Base-by-base conservation (phyloP, 2,329 filamentous ascomycete species). In the Plectosphaerella sp. region DNA sequence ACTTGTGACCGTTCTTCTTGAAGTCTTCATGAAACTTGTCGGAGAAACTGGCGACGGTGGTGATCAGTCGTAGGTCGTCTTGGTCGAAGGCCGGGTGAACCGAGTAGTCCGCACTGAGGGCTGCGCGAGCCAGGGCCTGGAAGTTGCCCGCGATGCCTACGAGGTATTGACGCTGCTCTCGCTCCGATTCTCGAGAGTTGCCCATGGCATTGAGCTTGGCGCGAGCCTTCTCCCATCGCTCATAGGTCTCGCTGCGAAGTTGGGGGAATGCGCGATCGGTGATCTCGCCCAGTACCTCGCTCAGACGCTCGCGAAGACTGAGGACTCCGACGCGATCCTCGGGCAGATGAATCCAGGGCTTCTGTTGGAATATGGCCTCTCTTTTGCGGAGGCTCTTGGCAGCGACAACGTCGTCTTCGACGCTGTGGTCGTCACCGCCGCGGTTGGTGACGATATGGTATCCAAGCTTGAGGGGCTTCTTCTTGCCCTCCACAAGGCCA, bases 221-320 rank as follows among this genome's bases (percentile, higher is more conserved):
- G n/a, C 45, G 11, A 7, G 25, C n/a, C 45, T 9, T 35, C 20
- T 5, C 5, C 25, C 25, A 47, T 3, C 53, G 56, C 18, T 50
- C 47, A 2, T 58, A 42, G 14, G 58, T 55, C 8, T 66, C 65
- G 0, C 50, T 54, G 1, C 59, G 54, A 4, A 69, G 52, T 9
- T 53, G 56, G 5, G 61, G 61, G 18, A 67, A 68, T 18, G 60
- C 62, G 2, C 55, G 55, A n/a, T 56, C 56, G 1, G 65, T 62
- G 8, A 67, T 60, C 1, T 66, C 58, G 3, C 58, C 59, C 0
- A 68, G 57, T 0, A 68, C 57, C 11, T 62, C 52, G 0, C 58
- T 55, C 11, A 68, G 49, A 1, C 60, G 60, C 10, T 48, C 45
- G 2, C 58, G 58, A 1, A 68, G 58, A 0, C 62, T 57, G 1